Conservation (phyloP, 208 protist genomes). For the Trypanosoma brucei region DNA sequence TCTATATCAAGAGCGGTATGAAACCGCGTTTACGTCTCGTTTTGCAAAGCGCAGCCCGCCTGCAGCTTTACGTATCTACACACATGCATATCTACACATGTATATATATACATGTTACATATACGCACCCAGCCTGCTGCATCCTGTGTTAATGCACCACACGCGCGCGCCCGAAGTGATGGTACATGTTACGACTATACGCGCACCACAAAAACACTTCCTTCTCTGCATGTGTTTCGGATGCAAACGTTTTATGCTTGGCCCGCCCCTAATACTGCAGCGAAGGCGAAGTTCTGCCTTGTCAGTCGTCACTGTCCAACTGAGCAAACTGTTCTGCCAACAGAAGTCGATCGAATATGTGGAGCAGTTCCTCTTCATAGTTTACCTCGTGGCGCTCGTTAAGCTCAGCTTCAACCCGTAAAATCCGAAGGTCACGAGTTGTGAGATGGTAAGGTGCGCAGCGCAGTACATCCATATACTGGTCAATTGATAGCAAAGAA, state of each 20-base stretch:
- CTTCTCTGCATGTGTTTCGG: too few species aligned
- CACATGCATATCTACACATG: too few species aligned
- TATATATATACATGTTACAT: too few species aligned
- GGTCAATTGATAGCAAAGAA: constrained; percentile 49
- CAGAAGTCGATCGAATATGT: constrained; percentile 72
- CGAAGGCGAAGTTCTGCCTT: neutral
- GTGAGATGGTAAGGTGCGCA: constrained; percentile 83
- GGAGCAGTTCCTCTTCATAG: constrained; percentile 65
- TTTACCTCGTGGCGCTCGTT: constrained; percentile 47
- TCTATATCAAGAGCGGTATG: too few species aligned
- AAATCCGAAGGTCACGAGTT: constrained; percentile 63
- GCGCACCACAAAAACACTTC: neutral
- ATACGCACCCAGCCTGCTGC: too few species aligned
- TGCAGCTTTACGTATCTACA: too few species aligned
- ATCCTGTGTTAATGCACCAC: too few species aligned
- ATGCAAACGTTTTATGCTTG: too few species aligned
- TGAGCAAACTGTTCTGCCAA: constrained; percentile 63
- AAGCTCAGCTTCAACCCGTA: constrained; percentile 60
- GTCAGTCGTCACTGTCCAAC: constrained; percentile 45
- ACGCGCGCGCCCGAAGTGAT: too few species aligned
- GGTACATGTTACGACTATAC: neutral
- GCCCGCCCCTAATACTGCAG: too few species aligned
- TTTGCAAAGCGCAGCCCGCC: too few species aligned
- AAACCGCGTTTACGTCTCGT: too few species aligned
- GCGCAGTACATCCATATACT: constrained; percentile 54